These are phyloP conservation scores for Thalassiosira pacifica DNA, from an alignment of 352 stramenopile genomes.

Conservation along the genomic window DNA sequence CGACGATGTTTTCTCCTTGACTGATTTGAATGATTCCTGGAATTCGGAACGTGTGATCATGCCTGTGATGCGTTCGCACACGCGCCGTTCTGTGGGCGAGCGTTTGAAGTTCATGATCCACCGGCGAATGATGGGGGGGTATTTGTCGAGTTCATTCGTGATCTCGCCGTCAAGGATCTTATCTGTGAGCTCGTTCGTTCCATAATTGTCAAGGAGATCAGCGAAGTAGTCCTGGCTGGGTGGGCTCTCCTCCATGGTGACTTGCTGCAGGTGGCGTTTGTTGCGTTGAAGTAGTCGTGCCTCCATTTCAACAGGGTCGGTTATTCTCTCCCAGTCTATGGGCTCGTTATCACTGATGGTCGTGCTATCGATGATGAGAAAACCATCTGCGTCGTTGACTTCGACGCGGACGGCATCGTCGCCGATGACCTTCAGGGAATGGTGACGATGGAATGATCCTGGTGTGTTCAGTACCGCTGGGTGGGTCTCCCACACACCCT, in stretches of 20 bases:
- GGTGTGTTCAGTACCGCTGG: background rate
- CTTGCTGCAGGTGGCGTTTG: constrained; percentile 33
- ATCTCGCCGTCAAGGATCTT: constrained; percentile 1
- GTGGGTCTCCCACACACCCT: constrained; percentile 11
- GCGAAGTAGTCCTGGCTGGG: background rate
- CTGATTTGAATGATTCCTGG: constrained; percentile 22
- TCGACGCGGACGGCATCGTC: constrained; percentile 12
- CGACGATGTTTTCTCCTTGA: constrained; percentile 26
- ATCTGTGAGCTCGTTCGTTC: background rate
- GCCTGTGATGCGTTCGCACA: constrained; percentile 1
- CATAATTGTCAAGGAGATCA: constrained; percentile 2
- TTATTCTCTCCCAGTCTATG: constrained; percentile 8
- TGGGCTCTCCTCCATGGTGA: constrained; percentile 8
- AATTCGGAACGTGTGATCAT: background rate
- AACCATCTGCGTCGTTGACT: too few relatives aligned
- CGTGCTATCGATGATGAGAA: too few relatives aligned
- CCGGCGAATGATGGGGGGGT: background rate
- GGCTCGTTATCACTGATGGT: background rate
- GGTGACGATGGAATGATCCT: constrained; percentile 17
- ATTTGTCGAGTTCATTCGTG: background rate
- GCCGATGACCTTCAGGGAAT: constrained; percentile 25
- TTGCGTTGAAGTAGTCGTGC: background rate
- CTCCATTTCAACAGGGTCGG: constrained; percentile 14
- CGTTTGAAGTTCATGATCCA: background rate
- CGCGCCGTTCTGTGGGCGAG: background rate